Conservation (phyloP, 495 filamentous ascomycete species). For the Lentithecium fluviatile region DNA sequence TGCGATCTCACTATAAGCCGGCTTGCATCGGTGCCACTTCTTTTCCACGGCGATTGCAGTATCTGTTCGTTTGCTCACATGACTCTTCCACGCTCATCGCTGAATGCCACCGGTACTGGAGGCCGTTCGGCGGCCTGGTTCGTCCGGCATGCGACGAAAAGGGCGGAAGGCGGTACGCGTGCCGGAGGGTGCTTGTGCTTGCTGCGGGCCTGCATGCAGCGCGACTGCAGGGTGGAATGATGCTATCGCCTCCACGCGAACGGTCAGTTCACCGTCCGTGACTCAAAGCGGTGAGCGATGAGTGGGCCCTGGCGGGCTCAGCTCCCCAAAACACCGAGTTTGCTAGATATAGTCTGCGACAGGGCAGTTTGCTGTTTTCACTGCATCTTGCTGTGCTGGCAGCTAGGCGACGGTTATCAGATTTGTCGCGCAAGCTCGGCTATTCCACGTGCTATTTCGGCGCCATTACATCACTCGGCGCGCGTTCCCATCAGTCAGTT, state of each 20-base stretch:
- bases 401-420: neutral
- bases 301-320: neutral
- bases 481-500: neutral
- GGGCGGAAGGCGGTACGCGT: too few relatives aligned
- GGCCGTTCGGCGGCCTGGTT: too few relatives aligned
- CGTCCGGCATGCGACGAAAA: too few relatives aligned
- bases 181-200: too few relatives aligned
- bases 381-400: neutral
- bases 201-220: too few relatives aligned
- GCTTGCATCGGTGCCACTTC: too few relatives aligned
- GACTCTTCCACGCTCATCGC: too few relatives aligned
- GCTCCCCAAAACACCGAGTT: neutral
- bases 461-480: neutral
- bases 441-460: neutral
- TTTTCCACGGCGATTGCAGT: too few relatives aligned
- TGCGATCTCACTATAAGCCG: neutral
- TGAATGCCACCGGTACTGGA: too few relatives aligned
- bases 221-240: too few relatives aligned
- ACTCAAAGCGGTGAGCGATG: slow-evolving; percentile 24
- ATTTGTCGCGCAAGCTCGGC: neutral
- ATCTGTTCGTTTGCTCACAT: too few relatives aligned
- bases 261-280: neutral
- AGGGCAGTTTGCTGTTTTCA: neutral
- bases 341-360: neutral
- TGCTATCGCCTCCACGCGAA: neutral